Conservation (phyloP, 2,329 filamentous ascomycete genomes). For the Cladosporium sp. region DNA sequence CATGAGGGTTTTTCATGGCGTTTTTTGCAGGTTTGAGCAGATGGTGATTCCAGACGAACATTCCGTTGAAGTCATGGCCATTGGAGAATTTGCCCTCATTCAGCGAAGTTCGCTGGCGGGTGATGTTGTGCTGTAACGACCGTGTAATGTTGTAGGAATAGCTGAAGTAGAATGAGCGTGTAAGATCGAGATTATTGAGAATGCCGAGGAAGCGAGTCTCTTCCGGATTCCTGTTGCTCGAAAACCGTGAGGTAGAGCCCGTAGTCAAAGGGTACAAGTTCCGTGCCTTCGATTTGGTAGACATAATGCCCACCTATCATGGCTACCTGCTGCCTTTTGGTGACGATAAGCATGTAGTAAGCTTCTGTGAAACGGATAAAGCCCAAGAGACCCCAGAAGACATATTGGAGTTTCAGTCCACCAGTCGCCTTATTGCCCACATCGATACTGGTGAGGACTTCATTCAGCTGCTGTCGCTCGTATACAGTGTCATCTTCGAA, state of each 20-base stretch:
- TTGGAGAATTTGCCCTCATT: conserved; percentile 59
- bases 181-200: conserved; percentile 85
- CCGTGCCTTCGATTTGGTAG: conserved; percentile 92
- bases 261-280: conserved; percentile 81
- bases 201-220: conserved; percentile 87
- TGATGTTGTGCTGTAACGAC: conserved; percentile 89
- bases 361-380: conserved; percentile 95
- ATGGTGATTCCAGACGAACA: conserved; percentile 98
- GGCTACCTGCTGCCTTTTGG: conserved; percentile 91
- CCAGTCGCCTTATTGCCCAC: conserved; percentile 90
- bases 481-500: conserved; percentile 96
- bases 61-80: conserved; percentile 69
- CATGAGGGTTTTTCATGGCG: conserved; percentile 73
- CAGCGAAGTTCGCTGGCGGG: conserved; percentile 68
- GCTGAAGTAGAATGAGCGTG: conserved; percentile 94
- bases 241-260: conserved; percentile 60
- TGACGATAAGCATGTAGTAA: conserved; percentile 96
- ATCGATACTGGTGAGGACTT: conserved; percentile 89
- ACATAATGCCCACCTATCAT: conserved; percentile 96
- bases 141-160: conserved; percentile 96
- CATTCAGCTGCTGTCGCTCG: conserved; percentile 84
- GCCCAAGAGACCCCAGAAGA: conserved; percentile 87
- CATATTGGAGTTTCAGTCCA: conserved; percentile 83
- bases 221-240: conserved; percentile 79
- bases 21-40: conserved; percentile 70